Base-by-base conservation (phyloP, 148 eudicot species). In the Dianthus caryophyllus region DNA sequence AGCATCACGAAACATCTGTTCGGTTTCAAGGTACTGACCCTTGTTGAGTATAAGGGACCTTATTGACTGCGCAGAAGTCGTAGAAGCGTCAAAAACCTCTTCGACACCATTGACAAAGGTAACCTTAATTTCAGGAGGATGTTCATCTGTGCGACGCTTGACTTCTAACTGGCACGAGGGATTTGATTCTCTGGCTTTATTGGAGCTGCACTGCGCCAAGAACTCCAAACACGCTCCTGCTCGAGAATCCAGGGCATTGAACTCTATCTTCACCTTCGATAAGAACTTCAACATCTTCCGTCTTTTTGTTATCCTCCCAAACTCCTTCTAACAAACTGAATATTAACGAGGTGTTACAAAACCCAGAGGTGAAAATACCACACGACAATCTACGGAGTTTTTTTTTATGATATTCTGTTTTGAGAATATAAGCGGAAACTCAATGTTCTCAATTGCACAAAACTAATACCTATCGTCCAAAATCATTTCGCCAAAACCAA, bases 1-100 rank as follows among this genome's bases (percentile, higher is more conserved):
- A 7, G 91, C 98, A 18, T 93, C 98, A 8, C 91, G 86, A 65
- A 93, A 93, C 96, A 93, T 89, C 71, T 87, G 91, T 74, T 93
- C 96, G 2, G 95, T 93, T 80, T 93, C 98, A 21, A 89, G 88
- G 36, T 46, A 67, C 83, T 63, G 82, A 21, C 96, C 98, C 83
- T 88, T 91, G 1, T 85, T 86, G 0, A 92, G 87, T 17, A 92
- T 92, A 63, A 84, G 75, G n/a, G 74, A 64, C 2, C 98, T 76
- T 64, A 92, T 92, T 2, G 83, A 46, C 70, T 92, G 98, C 0
- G 98, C 91, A 0, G 98, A 75, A 2, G 91, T 84, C 29, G 85
- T 48, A 36, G 96, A 80, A 56, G 98, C 96, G 49, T 92, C 94
- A 59, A 89, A 93, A 12, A 70, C 75, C 65, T 93, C 87, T 58